A percentile compares a stretch with the other conserved stretches of the same genome.
Conservation (phyloP, 2,329 filamentous ascomycete species). For the Gnomoniopsis sp. region DNA sequence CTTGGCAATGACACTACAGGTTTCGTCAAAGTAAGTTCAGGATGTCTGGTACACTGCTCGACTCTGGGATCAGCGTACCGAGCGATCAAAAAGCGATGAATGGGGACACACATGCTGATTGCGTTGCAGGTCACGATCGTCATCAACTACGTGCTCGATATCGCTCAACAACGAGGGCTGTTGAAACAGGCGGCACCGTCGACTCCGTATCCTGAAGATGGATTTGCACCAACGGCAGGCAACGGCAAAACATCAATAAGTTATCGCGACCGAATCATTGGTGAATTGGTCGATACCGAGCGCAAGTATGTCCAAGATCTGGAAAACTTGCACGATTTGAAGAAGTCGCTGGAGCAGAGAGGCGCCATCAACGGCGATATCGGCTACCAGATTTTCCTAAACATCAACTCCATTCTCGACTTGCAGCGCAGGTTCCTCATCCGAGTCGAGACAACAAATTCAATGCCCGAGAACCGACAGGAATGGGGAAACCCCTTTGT, state of each 20-base stretch:
- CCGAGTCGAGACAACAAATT: conserved; percentile 92
- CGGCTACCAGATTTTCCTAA: conserved; percentile 93
- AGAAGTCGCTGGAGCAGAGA: conserved; percentile 83
- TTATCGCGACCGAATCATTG: conserved; percentile 81
- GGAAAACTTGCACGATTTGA: conserved; percentile 88
- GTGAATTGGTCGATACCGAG: conserved; percentile 90
- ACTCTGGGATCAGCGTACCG: neutral
- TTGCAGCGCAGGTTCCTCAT: conserved; percentile 95
- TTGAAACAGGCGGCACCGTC: conserved; percentile 54
- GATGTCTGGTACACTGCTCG: neutral
- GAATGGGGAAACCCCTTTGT: conserved; percentile 95
- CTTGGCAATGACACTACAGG: conserved; percentile 94
- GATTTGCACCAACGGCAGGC: conserved; percentile 19
- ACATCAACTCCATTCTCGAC: conserved; percentile 90
- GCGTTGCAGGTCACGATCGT: conserved; percentile 72
- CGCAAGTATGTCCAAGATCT: conserved; percentile 97
- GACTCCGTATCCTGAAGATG: conserved; percentile 49
- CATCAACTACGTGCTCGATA: conserved; percentile 87
- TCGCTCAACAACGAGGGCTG: conserved; percentile 74
- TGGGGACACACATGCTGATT: neutral
- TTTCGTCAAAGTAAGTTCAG: conserved; percentile 74
- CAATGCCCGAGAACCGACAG: conserved; percentile 70
- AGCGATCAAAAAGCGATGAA: too few relatives aligned
- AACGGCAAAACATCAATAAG: conserved; percentile 56
- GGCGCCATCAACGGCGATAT: conserved; percentile 85